Evolutionary conservation across 2,329 filamentous ascomycete genomes (phyloP).

Genomic region (Aspergillus felis): DNA sequence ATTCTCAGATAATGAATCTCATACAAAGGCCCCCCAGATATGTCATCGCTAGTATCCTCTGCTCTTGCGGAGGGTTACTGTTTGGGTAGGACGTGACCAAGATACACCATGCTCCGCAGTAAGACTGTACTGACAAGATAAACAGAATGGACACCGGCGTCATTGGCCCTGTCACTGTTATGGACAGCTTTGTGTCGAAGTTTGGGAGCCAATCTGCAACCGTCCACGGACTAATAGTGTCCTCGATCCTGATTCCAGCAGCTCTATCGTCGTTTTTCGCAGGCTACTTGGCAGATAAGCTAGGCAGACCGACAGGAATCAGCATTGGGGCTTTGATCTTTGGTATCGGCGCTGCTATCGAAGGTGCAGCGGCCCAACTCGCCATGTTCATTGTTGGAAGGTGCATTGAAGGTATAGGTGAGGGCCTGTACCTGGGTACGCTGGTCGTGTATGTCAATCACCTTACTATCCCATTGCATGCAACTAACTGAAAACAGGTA

Average conservation of each 20-base stretch:
- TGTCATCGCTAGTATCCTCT: conserved; percentile 16
- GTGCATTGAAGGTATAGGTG: conserved; percentile 54
- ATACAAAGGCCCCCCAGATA: conserved; percentile 13
- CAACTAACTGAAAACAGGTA: conserved; percentile 26
- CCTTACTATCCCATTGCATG: not conserved
- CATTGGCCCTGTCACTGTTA: conserved; percentile 58
- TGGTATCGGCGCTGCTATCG: conserved; percentile 50
- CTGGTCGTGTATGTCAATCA: conserved; percentile 42
- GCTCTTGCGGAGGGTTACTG: conserved; percentile 16
- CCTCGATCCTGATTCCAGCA: conserved; percentile 56
- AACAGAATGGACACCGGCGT: conserved; percentile 48
- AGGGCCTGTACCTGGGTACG: conserved; percentile 57
- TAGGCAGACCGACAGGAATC: conserved; percentile 50
- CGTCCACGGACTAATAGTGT: conserved; percentile 57
- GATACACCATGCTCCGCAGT: not conserved
- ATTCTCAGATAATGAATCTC: conserved; percentile 2
- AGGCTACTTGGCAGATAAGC: conserved; percentile 50
- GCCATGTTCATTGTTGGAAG: conserved; percentile 55
- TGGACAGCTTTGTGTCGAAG: conserved; percentile 49
- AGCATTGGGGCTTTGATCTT: conserved; percentile 52
- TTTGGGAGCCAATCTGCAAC: conserved; percentile 52
- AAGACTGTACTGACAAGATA: not conserved
- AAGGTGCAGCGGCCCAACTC: conserved; percentile 47
- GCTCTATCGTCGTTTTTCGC: conserved; percentile 56
- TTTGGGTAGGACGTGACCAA: conserved; percentile 12